Conservation (phyloP, 2,329 filamentous ascomycete genomes). For the Aspergillus novofumigatus region DNA sequence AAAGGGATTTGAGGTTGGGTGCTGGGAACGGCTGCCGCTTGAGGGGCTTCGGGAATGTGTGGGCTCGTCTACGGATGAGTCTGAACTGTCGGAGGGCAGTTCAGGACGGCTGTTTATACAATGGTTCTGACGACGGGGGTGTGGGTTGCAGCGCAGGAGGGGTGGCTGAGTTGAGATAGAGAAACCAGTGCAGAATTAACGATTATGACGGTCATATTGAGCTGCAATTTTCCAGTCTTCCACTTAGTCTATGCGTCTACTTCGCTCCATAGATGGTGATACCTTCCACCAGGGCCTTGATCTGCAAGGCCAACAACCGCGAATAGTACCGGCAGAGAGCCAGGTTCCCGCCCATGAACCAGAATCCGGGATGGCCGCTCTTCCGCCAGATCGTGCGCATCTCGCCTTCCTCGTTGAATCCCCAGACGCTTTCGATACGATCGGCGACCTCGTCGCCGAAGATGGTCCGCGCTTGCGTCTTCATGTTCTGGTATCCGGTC, state of each 20-base stretch:
- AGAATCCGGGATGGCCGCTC: conserved; percentile 62
- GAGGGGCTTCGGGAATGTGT: conserved; percentile 19
- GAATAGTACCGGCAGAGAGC: conserved; percentile 62
- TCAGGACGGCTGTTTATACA: conserved; percentile 22
- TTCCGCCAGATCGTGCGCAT: conserved; percentile 57
- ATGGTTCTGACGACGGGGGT: conserved; percentile 28
- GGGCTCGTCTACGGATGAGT: neutral
- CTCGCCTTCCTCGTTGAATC: conserved; percentile 54
- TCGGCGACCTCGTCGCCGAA: conserved; percentile 61
- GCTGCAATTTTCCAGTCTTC: too few species aligned
- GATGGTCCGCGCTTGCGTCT: conserved; percentile 55
- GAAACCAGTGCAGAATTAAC: neutral
- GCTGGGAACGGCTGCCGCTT: conserved; percentile 21
- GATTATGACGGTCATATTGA: neutral
- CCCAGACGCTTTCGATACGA: conserved; percentile 58
- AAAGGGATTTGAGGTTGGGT: conserved; percentile 20
- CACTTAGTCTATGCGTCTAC: neutral
- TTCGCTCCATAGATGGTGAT: conserved; percentile 9
- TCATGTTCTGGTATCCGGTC: conserved; percentile 64
- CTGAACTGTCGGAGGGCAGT: conserved; percentile 11
- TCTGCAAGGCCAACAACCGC: conserved; percentile 48
- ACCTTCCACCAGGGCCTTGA: conserved; percentile 41
- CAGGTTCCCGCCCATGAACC: conserved; percentile 65
- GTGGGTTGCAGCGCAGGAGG: conserved; percentile 25
- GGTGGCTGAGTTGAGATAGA: conserved; percentile 17